Percentiles rank a stretch among this genome's conserved stretches.
Evolutionary conservation across 2,329 filamentous ascomycete genomes (phyloP).

Genomic region (Hypoxylon sp.): DNA sequence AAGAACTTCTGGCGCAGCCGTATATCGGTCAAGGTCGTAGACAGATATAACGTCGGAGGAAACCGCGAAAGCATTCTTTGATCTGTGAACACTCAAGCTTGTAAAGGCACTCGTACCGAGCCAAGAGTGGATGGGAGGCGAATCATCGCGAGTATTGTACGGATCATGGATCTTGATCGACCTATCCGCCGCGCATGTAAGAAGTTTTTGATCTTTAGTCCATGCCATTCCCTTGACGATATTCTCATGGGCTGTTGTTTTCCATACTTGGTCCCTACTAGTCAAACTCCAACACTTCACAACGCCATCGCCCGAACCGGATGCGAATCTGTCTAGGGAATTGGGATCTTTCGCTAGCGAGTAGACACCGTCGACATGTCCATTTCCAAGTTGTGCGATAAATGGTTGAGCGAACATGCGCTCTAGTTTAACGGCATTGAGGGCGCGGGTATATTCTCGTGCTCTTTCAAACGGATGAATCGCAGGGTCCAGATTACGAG

Average conservation of each 20-base stretch:
- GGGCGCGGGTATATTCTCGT: slow-evolving; percentile 62
- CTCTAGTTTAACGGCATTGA: slow-evolving; percentile 90
- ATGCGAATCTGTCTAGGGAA: slow-evolving; percentile 81
- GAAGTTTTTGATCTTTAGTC: slow-evolving; percentile 86
- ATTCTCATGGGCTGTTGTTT: slow-evolving; percentile 90
- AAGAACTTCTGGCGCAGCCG: slow-evolving; percentile 84
- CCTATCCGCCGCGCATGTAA: slow-evolving; percentile 89
- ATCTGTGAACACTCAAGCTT: slow-evolving; percentile 85
- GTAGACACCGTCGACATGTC: slow-evolving; percentile 93
- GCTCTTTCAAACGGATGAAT: slow-evolving; percentile 93
- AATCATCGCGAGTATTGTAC: slow-evolving; percentile 78
- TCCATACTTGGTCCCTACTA: slow-evolving; percentile 74
- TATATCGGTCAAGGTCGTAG: slow-evolving; percentile 87
- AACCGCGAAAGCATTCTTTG: slow-evolving; percentile 83
- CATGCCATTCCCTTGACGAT: slow-evolving; percentile 93
- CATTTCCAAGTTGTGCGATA: slow-evolving; percentile 86
- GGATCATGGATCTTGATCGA: slow-evolving; percentile 94
- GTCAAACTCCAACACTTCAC: slow-evolving; percentile 71
- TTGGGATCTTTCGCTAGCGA: slow-evolving; percentile 84
- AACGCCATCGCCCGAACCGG: slow-evolving; percentile 90
- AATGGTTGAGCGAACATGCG: slow-evolving; percentile 87
- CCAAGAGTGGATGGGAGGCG: slow-evolving; percentile 86
- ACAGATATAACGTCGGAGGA: slow-evolving; percentile 82
- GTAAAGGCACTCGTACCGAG: slow-evolving; percentile 88
- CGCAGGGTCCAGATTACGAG: slow-evolving; percentile 76